Conservation (phyloP, 2,329 filamentous ascomycete species). For the Ophiobolus disseminans region DNA sequence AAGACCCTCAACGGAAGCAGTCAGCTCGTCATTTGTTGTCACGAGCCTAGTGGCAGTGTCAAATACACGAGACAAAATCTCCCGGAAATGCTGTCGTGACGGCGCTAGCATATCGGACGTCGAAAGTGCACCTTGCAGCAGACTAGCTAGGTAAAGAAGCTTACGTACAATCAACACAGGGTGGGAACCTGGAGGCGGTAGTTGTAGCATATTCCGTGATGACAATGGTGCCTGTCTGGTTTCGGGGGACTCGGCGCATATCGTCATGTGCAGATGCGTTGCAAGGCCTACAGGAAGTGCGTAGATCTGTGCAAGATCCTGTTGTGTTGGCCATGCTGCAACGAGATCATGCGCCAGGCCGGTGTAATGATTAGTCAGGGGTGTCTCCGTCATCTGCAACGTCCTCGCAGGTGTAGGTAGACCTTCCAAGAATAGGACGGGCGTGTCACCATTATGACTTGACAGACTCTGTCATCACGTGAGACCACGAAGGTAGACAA, state of each 20-base stretch:
- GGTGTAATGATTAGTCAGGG: background rate
- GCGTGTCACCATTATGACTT: too few relatives aligned
- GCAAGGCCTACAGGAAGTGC: constrained; percentile 40
- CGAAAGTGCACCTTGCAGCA: constrained; percentile 30
- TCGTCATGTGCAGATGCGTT: constrained; percentile 44
- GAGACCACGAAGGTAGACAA: too few relatives aligned
- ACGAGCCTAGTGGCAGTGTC: constrained; percentile 40
- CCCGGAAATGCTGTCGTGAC: constrained; percentile 23
- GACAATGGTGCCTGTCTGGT: constrained; percentile 23
- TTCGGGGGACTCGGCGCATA: constrained; percentile 44
- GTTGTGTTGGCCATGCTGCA: constrained; percentile 49
- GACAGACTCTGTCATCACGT: too few relatives aligned
- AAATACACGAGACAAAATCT: constrained; percentile 39
- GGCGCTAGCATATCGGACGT: constrained; percentile 9
- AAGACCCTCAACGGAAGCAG: constrained; percentile 50
- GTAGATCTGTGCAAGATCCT: constrained; percentile 50
- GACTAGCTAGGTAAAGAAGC: constrained; percentile 42
- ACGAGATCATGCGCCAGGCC: constrained; percentile 43
- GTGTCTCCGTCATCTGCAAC: background rate
- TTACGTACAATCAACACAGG: constrained; percentile 44
- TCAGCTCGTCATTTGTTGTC: constrained; percentile 50
- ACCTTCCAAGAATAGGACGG: too few relatives aligned
- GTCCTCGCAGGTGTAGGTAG: background rate
- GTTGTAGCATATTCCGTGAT: constrained; percentile 43
- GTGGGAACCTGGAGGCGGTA: constrained; percentile 28